Evolutionary conservation across 1,284 basidiomycete species (phyloP).

Genomic region (Ceratobasidium sp.): DNA sequence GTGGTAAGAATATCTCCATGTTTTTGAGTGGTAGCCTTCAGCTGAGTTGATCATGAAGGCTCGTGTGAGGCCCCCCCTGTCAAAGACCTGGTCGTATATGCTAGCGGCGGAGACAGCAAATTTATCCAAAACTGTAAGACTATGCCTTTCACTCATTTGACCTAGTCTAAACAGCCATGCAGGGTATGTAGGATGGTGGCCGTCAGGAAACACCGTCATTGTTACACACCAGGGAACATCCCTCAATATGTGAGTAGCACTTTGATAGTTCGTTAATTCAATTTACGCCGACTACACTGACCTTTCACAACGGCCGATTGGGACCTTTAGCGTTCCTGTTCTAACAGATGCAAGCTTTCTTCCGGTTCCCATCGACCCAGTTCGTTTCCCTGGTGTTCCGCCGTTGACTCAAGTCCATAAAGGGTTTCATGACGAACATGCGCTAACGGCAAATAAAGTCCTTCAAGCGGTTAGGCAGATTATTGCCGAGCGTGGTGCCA

Average conservation of each 20-base stretch:
- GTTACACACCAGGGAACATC: conserved; percentile 19
- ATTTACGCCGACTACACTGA: not conserved
- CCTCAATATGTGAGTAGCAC: not conserved
- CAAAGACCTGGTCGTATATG: conserved; percentile 14
- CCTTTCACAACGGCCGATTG: no score
- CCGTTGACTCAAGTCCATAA: conserved; percentile 6
- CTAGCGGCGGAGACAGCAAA: conserved; percentile 22
- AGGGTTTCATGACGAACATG: conserved; percentile 34
- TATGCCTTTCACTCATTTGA: not conserved
- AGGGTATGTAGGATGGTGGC: conserved; percentile 37
- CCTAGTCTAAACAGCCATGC: not conserved
- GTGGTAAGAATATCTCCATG: not conserved
- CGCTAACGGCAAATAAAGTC: conserved; percentile 25
- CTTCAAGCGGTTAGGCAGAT: conserved; percentile 36
- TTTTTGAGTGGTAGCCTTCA: no score
- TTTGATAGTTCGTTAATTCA: not conserved
- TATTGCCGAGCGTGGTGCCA: conserved; percentile 16
- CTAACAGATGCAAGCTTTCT: not conserved
- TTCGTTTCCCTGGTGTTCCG: conserved; percentile 2
- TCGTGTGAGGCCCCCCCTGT: conserved; percentile 10
- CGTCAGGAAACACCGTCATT: conserved; percentile 19
- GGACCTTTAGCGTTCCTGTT: not conserved
- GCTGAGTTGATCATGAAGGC: not conserved
- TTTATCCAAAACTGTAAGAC: conserved; percentile 10
- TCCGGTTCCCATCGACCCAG: not conserved